These are phyloP conservation scores for Lasiodiplodia citricola DNA, from an alignment of 2,329 filamentous ascomycete species.

Conservation along the genomic window DNA sequence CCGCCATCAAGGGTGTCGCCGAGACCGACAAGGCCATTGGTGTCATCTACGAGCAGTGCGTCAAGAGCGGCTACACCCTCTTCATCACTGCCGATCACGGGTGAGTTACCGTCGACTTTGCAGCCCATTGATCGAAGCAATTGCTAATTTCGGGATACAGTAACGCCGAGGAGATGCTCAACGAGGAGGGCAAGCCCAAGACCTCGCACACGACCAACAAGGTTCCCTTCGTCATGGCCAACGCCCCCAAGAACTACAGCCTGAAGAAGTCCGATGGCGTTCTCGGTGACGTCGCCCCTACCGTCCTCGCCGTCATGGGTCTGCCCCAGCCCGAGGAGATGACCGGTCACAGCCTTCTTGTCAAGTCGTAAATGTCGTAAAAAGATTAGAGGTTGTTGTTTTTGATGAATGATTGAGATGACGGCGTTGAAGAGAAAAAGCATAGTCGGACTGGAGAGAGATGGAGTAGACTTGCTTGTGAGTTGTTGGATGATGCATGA, in stretches of 20 bases:
- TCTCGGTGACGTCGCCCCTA: conserved; percentile 97
- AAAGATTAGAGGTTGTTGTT: too few relatives aligned
- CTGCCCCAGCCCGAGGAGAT: conserved; percentile 89
- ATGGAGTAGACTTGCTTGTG: conserved; percentile 2
- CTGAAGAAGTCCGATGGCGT: conserved; percentile 85
- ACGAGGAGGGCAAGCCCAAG: conserved; percentile 92
- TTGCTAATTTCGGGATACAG: conserved; percentile 39
- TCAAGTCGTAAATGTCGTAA: conserved; percentile 63
- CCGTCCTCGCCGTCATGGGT: conserved; percentile 87
- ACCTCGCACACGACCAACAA: conserved; percentile 98
- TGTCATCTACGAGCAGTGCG: conserved; percentile 89
- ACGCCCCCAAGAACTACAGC: conserved; percentile 87
- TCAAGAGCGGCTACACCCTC: conserved; percentile 88
- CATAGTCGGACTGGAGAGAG: neutral
- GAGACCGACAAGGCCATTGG: conserved; percentile 95
- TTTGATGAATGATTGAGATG: neutral
- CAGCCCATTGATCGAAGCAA: neutral
- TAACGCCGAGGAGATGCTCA: conserved; percentile 99
- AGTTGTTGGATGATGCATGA: conserved; percentile 1
- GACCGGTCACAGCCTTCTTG: conserved; percentile 82
- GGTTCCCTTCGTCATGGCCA: conserved; percentile 97
- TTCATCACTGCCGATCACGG: conserved; percentile 98
- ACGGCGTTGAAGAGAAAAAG: conserved; percentile 6
- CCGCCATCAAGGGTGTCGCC: conserved; percentile 81
- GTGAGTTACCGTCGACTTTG: conserved; percentile 48